phyloP scores from a whole-genome alignment of 495 filamentous ascomycete genomes.

The Aspergillus biplanus region DNA sequence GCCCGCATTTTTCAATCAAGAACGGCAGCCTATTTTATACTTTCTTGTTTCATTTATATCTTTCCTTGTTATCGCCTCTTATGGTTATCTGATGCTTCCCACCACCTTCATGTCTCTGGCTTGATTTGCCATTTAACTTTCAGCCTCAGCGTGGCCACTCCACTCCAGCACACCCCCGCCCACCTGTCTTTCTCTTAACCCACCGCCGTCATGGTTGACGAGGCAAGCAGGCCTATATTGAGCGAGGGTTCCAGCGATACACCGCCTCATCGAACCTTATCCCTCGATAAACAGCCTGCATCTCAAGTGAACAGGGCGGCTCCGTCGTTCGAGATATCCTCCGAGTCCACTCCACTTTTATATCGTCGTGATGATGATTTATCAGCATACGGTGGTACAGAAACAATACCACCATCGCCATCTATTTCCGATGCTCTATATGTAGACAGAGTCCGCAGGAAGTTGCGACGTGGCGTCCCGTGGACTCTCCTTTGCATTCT shows the following conservation, averaged over 20 bases:
- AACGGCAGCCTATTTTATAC: no score
- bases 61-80: constrained; percentile 39
- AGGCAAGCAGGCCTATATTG: constrained; percentile 38
- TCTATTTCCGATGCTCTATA: constrained; percentile 19
- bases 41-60: constrained; percentile 48
- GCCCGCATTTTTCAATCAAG: no score
- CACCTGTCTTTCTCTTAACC: constrained; percentile 5
- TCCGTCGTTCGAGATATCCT: constrained; percentile 41
- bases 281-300: constrained; percentile 8
- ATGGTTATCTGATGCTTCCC: neutral
- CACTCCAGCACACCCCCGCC: constrained; percentile 17
- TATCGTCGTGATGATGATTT: constrained; percentile 41
- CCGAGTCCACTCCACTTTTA: constrained; percentile 49
- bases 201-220: constrained; percentile 40
- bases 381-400: constrained; percentile 37
- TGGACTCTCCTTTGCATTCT: constrained; percentile 65
- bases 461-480: constrained; percentile 40
- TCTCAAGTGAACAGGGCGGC: constrained; percentile 23
- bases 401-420: constrained; percentile 28
- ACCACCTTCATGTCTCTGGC: neutral
- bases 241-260: constrained; percentile 28
- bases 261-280: constrained; percentile 23
- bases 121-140: constrained; percentile 5
- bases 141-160: constrained; percentile 11
- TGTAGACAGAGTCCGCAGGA: constrained; percentile 22